These are phyloP conservation scores for Antrodiella citrinella DNA, from an alignment of 768 basidiomycete species.

Conservation along the genomic window DNA sequence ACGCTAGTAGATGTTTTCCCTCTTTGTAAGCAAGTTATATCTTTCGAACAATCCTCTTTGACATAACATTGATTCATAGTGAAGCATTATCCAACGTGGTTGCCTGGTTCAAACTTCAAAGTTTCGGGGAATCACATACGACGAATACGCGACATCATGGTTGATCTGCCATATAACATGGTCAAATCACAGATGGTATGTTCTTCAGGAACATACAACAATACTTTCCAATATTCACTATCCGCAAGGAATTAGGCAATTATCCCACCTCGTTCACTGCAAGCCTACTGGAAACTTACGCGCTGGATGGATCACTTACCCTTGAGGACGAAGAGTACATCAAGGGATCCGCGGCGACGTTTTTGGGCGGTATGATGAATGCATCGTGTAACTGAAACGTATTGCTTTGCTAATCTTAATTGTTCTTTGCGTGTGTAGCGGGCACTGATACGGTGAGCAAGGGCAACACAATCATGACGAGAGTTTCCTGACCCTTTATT, in stretches of 20 bases:
- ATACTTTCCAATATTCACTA: not conserved
- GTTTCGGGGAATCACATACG: slow-evolving; percentile 3
- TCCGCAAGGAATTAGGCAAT: not conserved
- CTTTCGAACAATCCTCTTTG: not conserved
- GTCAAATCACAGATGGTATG: slow-evolving; percentile 12
- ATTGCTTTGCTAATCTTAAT: not conserved
- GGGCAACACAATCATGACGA: not conserved
- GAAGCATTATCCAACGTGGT: slow-evolving; percentile 22
- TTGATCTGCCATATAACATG: slow-evolving; percentile 12
- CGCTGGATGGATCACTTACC: not conserved
- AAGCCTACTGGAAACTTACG: slow-evolving; percentile 8
- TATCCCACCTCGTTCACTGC: slow-evolving; percentile 13
- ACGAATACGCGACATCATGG: not conserved
- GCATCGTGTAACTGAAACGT: not conserved
- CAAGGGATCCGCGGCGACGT: slow-evolving; percentile 9
- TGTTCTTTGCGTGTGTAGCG: slow-evolving; percentile 1
- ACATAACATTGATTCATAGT: slow-evolving; percentile 11
- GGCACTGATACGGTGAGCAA: slow-evolving; percentile 18
- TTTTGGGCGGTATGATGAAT: slow-evolving; percentile 8
- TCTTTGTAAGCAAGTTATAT: slow-evolving; percentile 8
- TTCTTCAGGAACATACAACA: not conserved
- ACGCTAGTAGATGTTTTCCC: slow-evolving; percentile 19
- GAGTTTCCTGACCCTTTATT: not conserved
- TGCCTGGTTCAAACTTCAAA: slow-evolving; percentile 26
- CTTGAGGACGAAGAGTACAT: slow-evolving; percentile 8